Base-by-base conservation (phyloP, 2,329 filamentous ascomycete genomes). In the Kalaharituber pfeilii region DNA sequence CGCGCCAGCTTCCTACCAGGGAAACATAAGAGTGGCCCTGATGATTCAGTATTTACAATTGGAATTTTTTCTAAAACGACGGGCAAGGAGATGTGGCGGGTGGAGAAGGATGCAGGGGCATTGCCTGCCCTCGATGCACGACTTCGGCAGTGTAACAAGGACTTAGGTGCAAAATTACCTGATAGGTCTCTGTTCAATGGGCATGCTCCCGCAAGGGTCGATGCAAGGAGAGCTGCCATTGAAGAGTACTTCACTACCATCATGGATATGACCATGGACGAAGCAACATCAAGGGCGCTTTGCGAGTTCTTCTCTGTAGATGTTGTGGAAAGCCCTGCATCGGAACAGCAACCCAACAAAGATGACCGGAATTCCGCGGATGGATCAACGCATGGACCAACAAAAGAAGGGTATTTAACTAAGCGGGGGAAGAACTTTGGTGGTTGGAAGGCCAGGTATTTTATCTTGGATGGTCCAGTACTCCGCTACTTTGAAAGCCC, bases 361-460 rank as follows among this genome's bases (percentile, higher is more conserved):
- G 58, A 60, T 26, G 56, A 49, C 5, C 51, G 56, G n/a, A 53
- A 54, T 18, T 49, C 55, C 8, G 25, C 52, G 6, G 53, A 56
- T 42, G 54, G 50, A 6, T 29, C 52, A 22, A 51, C 49, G 22
- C 45, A 25, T 18, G 52, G 71, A 36, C 65, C 67, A 30, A 59
- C 62, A 66, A 52, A 74, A 68, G 64, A 70, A 72, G 91, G 91
- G 7, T 98, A 96, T 67, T 72, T 98, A 50, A 96, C 91, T 1
- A 98, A 98, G 71, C 79, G 85, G 62, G 91, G 91, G 50, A 98
- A 98, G 73, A 96, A 96, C 65, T 98, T 98, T 70, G 91, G 91
- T 51, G 91, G 91, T 50, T 98, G 91, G 91, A 98, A 98, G 69
- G 88, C 87, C 9, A 71, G 78, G 29, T 80, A 78, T 64, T 81